These are phyloP conservation scores for Didymella lethalis DNA, from an alignment of 2,329 filamentous ascomycete genomes.

Conservation along the genomic window DNA sequence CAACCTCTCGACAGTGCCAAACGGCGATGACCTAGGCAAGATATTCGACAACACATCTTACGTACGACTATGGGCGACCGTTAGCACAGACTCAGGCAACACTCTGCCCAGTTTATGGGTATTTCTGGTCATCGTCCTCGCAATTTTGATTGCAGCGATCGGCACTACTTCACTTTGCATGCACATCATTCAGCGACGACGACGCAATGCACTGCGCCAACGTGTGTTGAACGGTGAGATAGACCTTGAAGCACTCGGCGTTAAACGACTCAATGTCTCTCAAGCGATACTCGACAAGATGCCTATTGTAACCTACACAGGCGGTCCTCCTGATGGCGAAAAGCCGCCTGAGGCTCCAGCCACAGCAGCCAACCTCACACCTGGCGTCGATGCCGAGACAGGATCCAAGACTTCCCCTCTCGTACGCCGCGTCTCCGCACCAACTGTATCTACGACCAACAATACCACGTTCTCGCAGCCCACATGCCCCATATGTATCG, in stretches of 20 bases:
- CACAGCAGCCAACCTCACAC: conserved; percentile 18
- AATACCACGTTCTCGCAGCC: conserved; percentile 66
- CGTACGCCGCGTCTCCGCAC: conserved; percentile 33
- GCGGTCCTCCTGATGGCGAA: conserved; percentile 21
- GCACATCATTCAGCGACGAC: conserved; percentile 77
- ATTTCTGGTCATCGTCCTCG: conserved; percentile 74
- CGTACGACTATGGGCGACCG: conserved; percentile 60
- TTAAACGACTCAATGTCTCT: conserved; percentile 82
- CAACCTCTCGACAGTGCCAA: conserved; percentile 64
- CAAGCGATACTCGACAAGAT: conserved; percentile 73
- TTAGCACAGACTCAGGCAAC: conserved; percentile 63
- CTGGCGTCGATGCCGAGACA: conserved; percentile 28
- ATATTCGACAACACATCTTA: conserved; percentile 54
- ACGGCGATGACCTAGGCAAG: conserved; percentile 50
- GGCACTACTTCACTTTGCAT: conserved; percentile 72
- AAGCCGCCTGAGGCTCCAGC: conserved; percentile 28
- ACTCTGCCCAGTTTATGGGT: conserved; percentile 80
- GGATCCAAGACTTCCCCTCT: conserved; percentile 26
- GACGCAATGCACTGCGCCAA: conserved; percentile 71
- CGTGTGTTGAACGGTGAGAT: conserved; percentile 81
- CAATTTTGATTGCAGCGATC: conserved; percentile 73
- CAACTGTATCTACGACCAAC: conserved; percentile 22
- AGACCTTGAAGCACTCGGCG: conserved; percentile 84
- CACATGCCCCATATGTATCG: conserved; percentile 88
- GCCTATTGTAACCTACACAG: conserved; percentile 77